Conservation (phyloP, 2,329 filamentous ascomycete genomes). For the Cadophora sp. region DNA sequence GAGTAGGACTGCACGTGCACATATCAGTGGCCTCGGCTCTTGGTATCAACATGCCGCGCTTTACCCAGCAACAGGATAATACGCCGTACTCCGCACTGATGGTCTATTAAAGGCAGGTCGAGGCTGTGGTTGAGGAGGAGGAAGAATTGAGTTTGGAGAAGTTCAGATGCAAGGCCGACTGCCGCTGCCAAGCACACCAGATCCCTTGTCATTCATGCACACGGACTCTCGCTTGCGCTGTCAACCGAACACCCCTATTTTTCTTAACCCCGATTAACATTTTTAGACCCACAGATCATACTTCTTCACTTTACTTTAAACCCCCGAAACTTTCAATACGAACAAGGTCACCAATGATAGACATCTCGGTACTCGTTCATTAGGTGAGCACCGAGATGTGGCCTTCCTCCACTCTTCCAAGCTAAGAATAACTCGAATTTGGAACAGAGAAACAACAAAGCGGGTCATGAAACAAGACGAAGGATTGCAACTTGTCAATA, state of each 20-base stretch:
- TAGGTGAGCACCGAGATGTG: too few species aligned
- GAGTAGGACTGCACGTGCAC: constrained; percentile 4
- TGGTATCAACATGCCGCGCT: background rate
- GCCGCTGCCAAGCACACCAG: background rate
- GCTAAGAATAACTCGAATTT: background rate
- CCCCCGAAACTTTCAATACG: background rate
- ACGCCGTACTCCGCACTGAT: background rate
- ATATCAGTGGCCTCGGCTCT: constrained; percentile 11
- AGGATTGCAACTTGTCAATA: too few species aligned
- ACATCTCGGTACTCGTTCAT: too few species aligned
- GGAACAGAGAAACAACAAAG: background rate
- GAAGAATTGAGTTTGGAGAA: background rate
- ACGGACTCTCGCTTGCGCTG: background rate
- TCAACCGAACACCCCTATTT: background rate
- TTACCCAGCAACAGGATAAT: background rate
- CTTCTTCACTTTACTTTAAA: background rate
- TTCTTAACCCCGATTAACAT: background rate
- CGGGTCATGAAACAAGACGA: too few species aligned
- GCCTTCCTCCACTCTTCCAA: too few species aligned
- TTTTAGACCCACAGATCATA: background rate
- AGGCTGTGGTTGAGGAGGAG: background rate
- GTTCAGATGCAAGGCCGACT: background rate
- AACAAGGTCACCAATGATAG: background rate
- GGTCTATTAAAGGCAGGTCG: background rate
- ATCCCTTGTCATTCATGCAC: background rate